Conservation (phyloP, 306 rosid species). For the Fagus sylvatica region DNA sequence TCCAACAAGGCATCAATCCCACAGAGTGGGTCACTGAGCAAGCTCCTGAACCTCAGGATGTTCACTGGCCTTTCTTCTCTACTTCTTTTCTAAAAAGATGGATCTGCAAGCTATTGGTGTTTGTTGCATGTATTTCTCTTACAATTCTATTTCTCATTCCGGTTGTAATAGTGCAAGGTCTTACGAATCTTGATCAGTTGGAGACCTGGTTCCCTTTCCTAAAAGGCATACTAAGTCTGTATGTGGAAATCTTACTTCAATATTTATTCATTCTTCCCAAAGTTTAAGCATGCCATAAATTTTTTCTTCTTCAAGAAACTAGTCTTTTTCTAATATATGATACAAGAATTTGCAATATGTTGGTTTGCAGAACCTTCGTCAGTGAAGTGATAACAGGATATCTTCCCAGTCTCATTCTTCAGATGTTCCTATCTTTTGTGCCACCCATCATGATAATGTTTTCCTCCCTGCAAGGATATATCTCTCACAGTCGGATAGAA, state of each 20-base stretch:
- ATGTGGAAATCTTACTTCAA: conserved; percentile 37
- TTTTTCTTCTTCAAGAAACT: not conserved
- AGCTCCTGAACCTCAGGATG: conserved; percentile 85
- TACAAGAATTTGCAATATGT: conserved; percentile 6
- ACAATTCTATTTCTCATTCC: conserved; percentile 74
- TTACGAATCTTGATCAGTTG: conserved; percentile 67
- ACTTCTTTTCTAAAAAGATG: conserved; percentile 64
- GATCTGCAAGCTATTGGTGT: conserved; percentile 60
- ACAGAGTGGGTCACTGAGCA: conserved; percentile 79
- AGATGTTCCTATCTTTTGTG: conserved; percentile 51
- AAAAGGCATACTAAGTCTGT: conserved; percentile 56
- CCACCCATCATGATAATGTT: conserved; percentile 79
- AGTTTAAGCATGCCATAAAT: not conserved
- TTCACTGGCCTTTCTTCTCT: conserved; percentile 80
- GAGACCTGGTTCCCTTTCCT: conserved; percentile 72
- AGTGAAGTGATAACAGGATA: conserved; percentile 83
- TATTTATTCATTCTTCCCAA: conserved; percentile 12
- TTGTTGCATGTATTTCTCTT: conserved; percentile 48
- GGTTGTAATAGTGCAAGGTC: conserved; percentile 77
- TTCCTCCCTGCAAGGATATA: conserved; percentile 74
- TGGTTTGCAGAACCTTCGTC: conserved; percentile 64
- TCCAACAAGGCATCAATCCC: conserved; percentile 77
- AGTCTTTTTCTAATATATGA: not conserved
- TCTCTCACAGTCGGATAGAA: conserved; percentile 66
- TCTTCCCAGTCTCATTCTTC: conserved; percentile 91